These are phyloP conservation scores for Quercus gilva DNA, from an alignment of 306 rosid genomes.

Conservation along the genomic window DNA sequence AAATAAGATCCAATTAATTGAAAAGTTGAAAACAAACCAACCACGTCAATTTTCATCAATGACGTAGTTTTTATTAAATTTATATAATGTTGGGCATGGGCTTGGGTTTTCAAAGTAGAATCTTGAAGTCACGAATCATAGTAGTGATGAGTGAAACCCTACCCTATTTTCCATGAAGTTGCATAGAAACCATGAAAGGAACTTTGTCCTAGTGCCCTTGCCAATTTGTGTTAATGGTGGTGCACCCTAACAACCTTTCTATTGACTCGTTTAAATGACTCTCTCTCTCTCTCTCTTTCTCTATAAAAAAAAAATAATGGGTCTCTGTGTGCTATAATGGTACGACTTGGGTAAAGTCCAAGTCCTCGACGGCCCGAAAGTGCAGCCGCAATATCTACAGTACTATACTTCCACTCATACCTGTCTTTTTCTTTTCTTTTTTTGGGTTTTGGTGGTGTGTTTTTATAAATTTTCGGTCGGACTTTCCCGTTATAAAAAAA, in stretches of 20 bases:
- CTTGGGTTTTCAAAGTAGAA: not conserved
- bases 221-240: not conserved
- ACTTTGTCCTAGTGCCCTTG: not conserved
- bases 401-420: too few relatives aligned
- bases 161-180: not conserved
- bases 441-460: too few relatives aligned
- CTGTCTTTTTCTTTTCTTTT: fast-evolving
- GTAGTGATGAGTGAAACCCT: not conserved
- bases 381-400: too few relatives aligned
- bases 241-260: not conserved
- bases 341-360: not conserved
- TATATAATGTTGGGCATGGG: not conserved
- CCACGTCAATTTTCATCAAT: not conserved
- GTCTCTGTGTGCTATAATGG: not conserved
- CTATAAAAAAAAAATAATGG: too few relatives aligned
- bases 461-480: too few relatives aligned
- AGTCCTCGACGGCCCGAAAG: too few relatives aligned
- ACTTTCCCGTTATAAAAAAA: too few relatives aligned
- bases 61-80: not conserved
- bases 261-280: not conserved
- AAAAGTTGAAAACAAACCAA: too few relatives aligned
- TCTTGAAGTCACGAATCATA: not conserved
- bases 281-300: too few relatives aligned
- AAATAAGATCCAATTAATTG: too few relatives aligned
- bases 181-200: not conserved